Evolutionary conservation across 2,329 filamentous ascomycete species (phyloP).

Genomic region (Colletotrichum agaves): DNA sequence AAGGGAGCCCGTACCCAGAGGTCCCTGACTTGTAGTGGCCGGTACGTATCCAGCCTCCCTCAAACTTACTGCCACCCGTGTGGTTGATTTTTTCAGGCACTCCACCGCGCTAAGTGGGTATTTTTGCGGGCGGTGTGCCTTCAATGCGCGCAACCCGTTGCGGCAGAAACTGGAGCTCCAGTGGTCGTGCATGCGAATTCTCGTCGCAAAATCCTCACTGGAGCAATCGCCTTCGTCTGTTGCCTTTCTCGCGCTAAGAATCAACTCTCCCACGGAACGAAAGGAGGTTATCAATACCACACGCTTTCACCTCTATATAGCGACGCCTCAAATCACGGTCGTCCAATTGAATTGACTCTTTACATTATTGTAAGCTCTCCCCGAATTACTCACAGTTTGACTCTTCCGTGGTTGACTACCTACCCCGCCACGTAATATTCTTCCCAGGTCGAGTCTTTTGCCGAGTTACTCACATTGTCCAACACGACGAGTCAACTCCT

Average conservation of each 20-base stretch:
- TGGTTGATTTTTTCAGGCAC: slow-evolving; percentile 35
- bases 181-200: slow-evolving; percentile 36
- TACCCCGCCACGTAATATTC: slow-evolving; percentile 35
- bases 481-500: background rate
- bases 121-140: slow-evolving; percentile 35
- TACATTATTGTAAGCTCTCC: slow-evolving; percentile 16
- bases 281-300: slow-evolving; percentile 2
- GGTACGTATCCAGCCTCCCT: slow-evolving; percentile 21
- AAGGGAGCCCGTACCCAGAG: background rate
- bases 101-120: slow-evolving; percentile 27
- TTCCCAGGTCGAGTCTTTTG: background rate
- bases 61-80: slow-evolving; percentile 8
- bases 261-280: background rate
- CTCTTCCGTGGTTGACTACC: slow-evolving; percentile 10
- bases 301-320: background rate
- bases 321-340: background rate
- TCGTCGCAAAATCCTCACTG: slow-evolving; percentile 38
- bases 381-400: slow-evolving; percentile 34
- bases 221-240: slow-evolving; percentile 10
- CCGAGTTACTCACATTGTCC: slow-evolving; percentile 5
- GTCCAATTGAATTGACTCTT: slow-evolving; percentile 12
- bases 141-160: slow-evolving; percentile 23
- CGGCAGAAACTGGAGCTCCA: slow-evolving; percentile 38
- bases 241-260: slow-evolving; percentile 21
- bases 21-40: background rate